These are phyloP conservation scores for Linderniella brevidens DNA, from an alignment of 257 asterid species.

Conservation along the genomic window DNA sequence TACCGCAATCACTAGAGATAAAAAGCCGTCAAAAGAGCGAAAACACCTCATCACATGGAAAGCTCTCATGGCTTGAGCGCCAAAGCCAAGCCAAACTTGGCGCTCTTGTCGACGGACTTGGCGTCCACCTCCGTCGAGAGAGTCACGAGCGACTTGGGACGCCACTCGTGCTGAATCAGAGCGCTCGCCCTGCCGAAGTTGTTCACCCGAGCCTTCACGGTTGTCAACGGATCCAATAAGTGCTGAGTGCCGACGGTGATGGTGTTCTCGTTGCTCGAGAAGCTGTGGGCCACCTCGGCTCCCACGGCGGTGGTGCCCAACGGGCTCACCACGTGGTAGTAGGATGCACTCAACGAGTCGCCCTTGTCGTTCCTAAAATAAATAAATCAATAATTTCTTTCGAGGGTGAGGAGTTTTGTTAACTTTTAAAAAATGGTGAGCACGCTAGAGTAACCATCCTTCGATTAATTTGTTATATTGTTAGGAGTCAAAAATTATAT, in stretches of 20 bases:
- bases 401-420: not conserved
- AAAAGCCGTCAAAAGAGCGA: no score
- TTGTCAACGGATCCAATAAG: constrained; percentile 29
- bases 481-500: no score
- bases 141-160: constrained; percentile 33
- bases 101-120: constrained; percentile 29
- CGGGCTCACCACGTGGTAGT: constrained; percentile 34
- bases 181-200: constrained; percentile 33
- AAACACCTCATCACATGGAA: no score
- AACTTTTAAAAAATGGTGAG: not conserved
- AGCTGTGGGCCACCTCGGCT: constrained; percentile 32
- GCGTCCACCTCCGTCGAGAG: constrained; percentile 35
- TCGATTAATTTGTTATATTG: no score
- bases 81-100: constrained; percentile 34
- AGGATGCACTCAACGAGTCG: constrained; percentile 23
- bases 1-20: no score
- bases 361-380: constrained; percentile 29
- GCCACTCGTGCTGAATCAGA: constrained; percentile 43
- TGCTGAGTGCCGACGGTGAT: constrained; percentile 32
- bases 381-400: constrained; percentile 2
- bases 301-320: constrained; percentile 30
- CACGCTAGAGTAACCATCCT: no score
- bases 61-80: constrained; percentile 26
- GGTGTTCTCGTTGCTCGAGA: constrained; percentile 33
- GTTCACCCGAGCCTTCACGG: constrained; percentile 28